Conservation (phyloP, 345 rosid genomes). For the Atalantia buxifolia region DNA sequence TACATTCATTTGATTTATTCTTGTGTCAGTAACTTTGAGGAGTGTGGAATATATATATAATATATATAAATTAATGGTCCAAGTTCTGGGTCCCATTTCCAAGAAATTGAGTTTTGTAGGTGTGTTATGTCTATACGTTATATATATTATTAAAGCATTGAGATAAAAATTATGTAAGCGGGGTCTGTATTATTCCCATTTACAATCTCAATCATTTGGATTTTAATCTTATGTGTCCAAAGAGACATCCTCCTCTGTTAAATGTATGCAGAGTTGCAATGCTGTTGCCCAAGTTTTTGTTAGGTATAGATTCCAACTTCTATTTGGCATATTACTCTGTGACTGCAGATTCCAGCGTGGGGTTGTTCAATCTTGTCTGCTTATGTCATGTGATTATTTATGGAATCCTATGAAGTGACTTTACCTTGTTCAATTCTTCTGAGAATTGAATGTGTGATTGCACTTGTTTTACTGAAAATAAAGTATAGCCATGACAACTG, state of each 20-base stretch:
- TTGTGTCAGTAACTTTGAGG: conserved; percentile 39
- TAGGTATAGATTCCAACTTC: conserved; percentile 7
- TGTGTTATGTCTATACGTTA: conserved; percentile 14
- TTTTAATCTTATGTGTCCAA: not conserved
- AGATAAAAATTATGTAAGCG: conserved; percentile 8
- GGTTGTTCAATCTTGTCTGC: conserved; percentile 1
- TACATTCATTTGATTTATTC: conserved; percentile 67
- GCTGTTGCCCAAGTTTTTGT: not conserved
- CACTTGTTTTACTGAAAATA: not conserved
- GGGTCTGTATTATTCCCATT: conserved; percentile 4
- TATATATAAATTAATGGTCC: conserved; percentile 8
- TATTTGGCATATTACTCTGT: not conserved
- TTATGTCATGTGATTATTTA: not conserved
- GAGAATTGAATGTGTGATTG: not conserved
- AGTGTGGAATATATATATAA: conserved; percentile 27
- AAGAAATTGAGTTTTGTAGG: conserved; percentile 33
- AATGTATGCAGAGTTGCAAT: not conserved
- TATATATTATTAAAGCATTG: conserved; percentile 10
- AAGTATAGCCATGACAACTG: not conserved
- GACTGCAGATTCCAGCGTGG: conserved; percentile 13
- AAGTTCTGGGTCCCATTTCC: conserved; percentile 13
- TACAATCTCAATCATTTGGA: conserved; percentile 3
- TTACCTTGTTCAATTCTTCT: not conserved
- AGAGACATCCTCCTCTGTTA: not conserved
- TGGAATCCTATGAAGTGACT: conserved; percentile 11